phyloP scores from a whole-genome alignment of 371 early-diverging fungal species.

The Capillidium heterosporum region DNA sequence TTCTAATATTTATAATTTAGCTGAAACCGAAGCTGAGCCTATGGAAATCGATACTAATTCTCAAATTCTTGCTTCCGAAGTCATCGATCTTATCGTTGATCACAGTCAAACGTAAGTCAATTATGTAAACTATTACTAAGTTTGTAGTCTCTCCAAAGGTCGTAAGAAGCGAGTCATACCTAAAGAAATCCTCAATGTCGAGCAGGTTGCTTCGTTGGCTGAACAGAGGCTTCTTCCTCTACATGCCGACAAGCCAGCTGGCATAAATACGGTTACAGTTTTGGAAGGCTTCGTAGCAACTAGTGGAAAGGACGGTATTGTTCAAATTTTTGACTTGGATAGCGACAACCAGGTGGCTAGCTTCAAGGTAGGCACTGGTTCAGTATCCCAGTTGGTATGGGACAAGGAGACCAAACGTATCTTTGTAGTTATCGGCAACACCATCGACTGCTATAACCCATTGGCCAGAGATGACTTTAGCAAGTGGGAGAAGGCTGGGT shows the following conservation, averaged over 20 bases:
- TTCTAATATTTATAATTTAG: constrained; percentile 5
- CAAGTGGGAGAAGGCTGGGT: neutral
- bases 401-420: neutral
- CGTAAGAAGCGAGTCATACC: constrained; percentile 79
- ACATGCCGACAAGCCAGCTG: constrained; percentile 58
- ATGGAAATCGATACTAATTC: constrained; percentile 11
- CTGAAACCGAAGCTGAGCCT: neutral
- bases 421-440: neutral
- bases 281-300: constrained; percentile 47
- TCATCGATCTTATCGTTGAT: constrained; percentile 8
- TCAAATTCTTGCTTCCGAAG: neutral
- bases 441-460: constrained; percentile 3
- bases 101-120: constrained; percentile 5
- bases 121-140: neutral
- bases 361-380: constrained; percentile 64
- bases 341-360: constrained; percentile 46
- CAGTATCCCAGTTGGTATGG: constrained; percentile 22
- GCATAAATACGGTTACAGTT: constrained; percentile 44
- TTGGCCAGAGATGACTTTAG: constrained; percentile 5
- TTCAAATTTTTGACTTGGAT: constrained; percentile 37
- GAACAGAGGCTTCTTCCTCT: constrained; percentile 35
- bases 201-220: constrained; percentile 37
- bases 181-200: constrained; percentile 41
- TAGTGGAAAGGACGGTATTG: constrained; percentile 65
- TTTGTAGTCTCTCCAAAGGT: constrained; percentile 27